Conservation (phyloP, 1,284 basidiomycete genomes). For the Tremellales sp. region DNA sequence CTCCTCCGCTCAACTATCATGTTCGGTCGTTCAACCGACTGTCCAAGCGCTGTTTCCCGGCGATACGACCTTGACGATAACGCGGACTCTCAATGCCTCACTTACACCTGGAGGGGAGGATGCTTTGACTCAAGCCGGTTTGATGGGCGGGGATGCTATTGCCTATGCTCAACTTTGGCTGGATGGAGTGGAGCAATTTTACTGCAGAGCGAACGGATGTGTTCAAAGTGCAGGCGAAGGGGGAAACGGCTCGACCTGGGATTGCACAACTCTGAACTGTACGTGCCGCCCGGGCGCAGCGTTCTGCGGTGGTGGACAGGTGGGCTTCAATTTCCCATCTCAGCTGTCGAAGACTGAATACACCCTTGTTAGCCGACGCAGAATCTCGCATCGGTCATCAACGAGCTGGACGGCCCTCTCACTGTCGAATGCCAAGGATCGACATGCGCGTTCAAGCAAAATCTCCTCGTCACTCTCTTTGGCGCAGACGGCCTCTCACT, state of each 20-base stretch:
- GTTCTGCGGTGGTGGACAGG: slow-evolving; percentile 63
- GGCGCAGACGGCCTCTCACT: slow-evolving; percentile 66
- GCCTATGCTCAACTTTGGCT: slow-evolving; percentile 75
- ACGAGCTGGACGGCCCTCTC: slow-evolving; percentile 41
- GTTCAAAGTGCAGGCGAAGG: slow-evolving; percentile 50
- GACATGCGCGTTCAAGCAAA: slow-evolving; percentile 72
- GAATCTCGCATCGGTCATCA: slow-evolving; percentile 57
- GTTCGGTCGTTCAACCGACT: slow-evolving; percentile 63
- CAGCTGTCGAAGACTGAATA: not conserved
- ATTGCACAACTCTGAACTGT: slow-evolving; percentile 67
- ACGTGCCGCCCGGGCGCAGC: slow-evolving; percentile 63
- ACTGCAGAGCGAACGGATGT: slow-evolving; percentile 68
- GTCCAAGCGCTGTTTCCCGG: slow-evolving; percentile 68
- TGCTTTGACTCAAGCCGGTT: slow-evolving; percentile 11
- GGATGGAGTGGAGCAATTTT: slow-evolving; percentile 73
- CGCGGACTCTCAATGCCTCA: slow-evolving; percentile 64
- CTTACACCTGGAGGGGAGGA: slow-evolving; percentile 56
- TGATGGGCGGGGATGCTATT: slow-evolving; percentile 56
- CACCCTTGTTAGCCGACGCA: slow-evolving; percentile 12
- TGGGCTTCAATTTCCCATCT: slow-evolving; percentile 1
- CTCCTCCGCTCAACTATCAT: slow-evolving; percentile 34
- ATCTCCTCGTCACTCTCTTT: slow-evolving; percentile 62
- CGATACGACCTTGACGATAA: slow-evolving; percentile 65
- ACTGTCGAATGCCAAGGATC: slow-evolving; percentile 61
- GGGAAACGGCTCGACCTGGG: slow-evolving; percentile 55